Evolutionary conservation across 768 basidiomycete species (phyloP), one percentile per base, ranked within the genome.

Genomic region (Pleurotus tuber-regium): DNA sequence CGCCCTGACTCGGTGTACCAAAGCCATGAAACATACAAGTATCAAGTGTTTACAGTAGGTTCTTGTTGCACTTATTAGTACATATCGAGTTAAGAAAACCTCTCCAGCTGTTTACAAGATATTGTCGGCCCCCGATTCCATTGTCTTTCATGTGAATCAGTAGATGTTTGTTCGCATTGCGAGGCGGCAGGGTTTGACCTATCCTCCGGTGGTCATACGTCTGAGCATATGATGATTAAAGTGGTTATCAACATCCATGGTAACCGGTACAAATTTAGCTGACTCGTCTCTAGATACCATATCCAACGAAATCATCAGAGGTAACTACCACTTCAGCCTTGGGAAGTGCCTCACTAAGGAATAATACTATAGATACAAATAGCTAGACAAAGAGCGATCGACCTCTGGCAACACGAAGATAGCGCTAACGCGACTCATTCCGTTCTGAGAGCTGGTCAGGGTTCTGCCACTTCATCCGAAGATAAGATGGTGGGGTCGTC

Each of bases 151-250:
- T 98, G 95, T 63, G 82, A 87, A 33, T 80, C 83, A 6, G 78
- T 92, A 31, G 90, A 93, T 59, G 92, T 93, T 26, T 93, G 92
- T 59, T 79, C 86, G 14, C 89, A 91, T 57, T 93, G 91, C 63
- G 91, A 93, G 64, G 86, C 87, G 9, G 89, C 86, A 21, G 91
- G 91, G 23, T 67, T 92, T 8, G 86, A 91, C 54, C 83, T 87
- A 0, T 74, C 79, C 1, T 87, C 90, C 33, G 86, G 83, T 4
- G 90, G 88, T 0, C 91, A 92, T 57, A 77, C 78, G 49, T 90
- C 88, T 12, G 87, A 88, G 1, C 94, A 98, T 62, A 93, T 96
- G 57, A 81, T 96, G 79, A 90, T 98, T 68, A 98, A 98, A 83
- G 93, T 90, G 53, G 1, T 36, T 51, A 4, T 23, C 14, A 42